Evolutionary conservation across 495 filamentous ascomycete species (phyloP).

Genomic region (Thermochaetoides thermophila): DNA sequence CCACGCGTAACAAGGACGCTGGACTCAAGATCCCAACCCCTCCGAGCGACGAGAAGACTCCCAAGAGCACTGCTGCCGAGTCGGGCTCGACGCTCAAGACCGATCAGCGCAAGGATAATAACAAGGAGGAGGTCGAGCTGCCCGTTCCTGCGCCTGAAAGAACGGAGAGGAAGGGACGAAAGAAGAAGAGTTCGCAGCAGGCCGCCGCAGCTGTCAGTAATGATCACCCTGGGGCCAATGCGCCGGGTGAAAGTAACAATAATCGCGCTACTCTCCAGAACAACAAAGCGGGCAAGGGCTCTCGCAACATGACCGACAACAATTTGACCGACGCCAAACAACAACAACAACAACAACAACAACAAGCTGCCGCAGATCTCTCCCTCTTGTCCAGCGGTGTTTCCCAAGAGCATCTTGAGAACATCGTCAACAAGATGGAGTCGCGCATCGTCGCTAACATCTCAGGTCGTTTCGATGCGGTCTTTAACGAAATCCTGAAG

Average conservation of each 20-base stretch:
- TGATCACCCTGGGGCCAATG: slow-evolving; percentile 9
- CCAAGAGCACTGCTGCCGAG: no score
- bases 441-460: slow-evolving; percentile 29
- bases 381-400: slow-evolving; percentile 9
- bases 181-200: slow-evolving; percentile 29
- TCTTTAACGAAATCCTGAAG: slow-evolving; percentile 28
- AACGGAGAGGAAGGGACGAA: slow-evolving; percentile 31
- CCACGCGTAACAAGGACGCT: slow-evolving; percentile 27
- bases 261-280: slow-evolving; percentile 11
- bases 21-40: slow-evolving; percentile 17
- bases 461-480: slow-evolving; percentile 25
- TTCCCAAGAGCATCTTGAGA: slow-evolving; percentile 30
- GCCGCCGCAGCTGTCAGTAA: slow-evolving; percentile 17
- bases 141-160: slow-evolving; percentile 28
- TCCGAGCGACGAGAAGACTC: slow-evolving; percentile 18
- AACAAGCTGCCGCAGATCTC: slow-evolving; percentile 6
- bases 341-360: no score
- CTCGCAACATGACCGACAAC: slow-evolving; percentile 14
- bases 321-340: no score
- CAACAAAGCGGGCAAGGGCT: slow-evolving; percentile 16
- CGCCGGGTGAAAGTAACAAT: slow-evolving; percentile 10
- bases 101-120: no score
- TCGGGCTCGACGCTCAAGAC: slow-evolving; percentile 15
- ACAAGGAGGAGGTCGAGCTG: slow-evolving; percentile 26
- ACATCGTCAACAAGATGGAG: slow-evolving; percentile 30